Percentiles rank a stretch among this genome's conserved stretches.
phyloP scores from a whole-genome alignment of 2,329 filamentous ascomycete genomes.

The Curvularia verruculosa region DNA sequence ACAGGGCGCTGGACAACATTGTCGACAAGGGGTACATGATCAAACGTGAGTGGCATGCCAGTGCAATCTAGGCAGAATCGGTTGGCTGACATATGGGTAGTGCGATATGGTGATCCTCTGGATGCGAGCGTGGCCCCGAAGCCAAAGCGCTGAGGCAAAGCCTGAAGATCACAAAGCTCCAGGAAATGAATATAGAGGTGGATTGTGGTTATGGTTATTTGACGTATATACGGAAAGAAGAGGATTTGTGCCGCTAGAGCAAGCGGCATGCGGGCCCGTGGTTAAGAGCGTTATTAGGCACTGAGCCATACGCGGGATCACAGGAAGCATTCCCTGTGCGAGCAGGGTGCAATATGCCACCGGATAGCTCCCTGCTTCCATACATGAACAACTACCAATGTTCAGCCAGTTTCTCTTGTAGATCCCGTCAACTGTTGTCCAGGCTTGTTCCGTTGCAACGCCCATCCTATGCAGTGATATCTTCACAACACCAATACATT shows the following conservation, averaged over 20 bases:
- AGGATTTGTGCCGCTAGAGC: background rate
- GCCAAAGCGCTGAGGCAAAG: slow-evolving; percentile 32
- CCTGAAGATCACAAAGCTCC: background rate
- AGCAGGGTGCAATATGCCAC: background rate
- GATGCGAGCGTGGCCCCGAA: slow-evolving; percentile 38
- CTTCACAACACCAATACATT: background rate
- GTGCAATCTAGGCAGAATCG: background rate
- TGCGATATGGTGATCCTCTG: slow-evolving; percentile 46
- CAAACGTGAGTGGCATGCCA: slow-evolving; percentile 31
- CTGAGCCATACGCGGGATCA: background rate
- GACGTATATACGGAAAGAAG: background rate
- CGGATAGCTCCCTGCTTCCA: slow-evolving; percentile 1
- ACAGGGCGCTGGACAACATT: slow-evolving; percentile 43
- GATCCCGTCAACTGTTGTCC: background rate
- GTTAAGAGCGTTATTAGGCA: background rate
- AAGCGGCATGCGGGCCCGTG: background rate
- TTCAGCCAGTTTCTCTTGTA: background rate
- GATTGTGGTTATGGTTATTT: background rate
- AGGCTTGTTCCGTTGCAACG: slow-evolving; percentile 25
- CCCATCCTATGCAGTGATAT: slow-evolving; percentile 36
- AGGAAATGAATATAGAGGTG: background rate
- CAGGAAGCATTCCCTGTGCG: background rate
- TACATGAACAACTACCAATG: background rate
- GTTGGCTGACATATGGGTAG: slow-evolving; percentile 28
- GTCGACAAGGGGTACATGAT: slow-evolving; percentile 45